Conservation (phyloP, 805 yeast species). For the Wickerhamomyces chambardii region DNA sequence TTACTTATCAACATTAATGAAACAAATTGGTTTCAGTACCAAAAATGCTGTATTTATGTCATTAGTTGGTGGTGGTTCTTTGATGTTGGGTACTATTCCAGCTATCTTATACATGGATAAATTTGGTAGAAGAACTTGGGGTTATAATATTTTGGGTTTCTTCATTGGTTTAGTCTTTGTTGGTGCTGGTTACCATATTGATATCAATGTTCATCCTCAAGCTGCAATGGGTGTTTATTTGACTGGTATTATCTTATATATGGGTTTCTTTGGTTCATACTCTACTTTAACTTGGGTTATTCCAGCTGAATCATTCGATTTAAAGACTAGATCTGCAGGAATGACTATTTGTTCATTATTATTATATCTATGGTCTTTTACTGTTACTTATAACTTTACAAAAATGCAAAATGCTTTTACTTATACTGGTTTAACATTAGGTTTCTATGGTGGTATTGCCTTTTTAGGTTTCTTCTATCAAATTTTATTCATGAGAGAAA, state of each 20-base stretch:
- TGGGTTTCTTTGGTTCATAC: conserved; percentile 59
- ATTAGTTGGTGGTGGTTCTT: conserved; percentile 58
- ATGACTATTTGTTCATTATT: conserved; percentile 51
- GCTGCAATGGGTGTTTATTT: conserved; percentile 53
- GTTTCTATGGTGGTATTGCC: conserved; percentile 64
- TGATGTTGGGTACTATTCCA: conserved; percentile 56
- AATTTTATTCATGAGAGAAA: conserved; percentile 57
- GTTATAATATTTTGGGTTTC: conserved; percentile 46
- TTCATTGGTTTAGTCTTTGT: conserved; percentile 51
- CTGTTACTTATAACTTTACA: conserved; percentile 55
- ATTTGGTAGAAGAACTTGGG: conserved; percentile 54
- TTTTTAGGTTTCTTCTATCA: conserved; percentile 47
- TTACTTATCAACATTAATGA: conserved; percentile 52
- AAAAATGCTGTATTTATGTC: conserved; percentile 56
- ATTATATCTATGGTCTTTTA: conserved; percentile 54
- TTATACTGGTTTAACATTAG: conserved; percentile 51
- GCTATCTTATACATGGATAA: conserved; percentile 51
- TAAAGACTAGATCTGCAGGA: conserved; percentile 52
- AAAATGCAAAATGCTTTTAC: conserved; percentile 49
- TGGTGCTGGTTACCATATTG: conserved; percentile 45
- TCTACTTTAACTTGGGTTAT: conserved; percentile 63
- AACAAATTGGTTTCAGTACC: conserved; percentile 40
- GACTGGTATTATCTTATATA: conserved; percentile 54
- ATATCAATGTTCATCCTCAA: conserved; percentile 24
- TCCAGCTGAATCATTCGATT: conserved; percentile 56